Percentiles rank a stretch among this genome's conserved stretches.
phyloP scores from a whole-genome alignment of 2,329 filamentous ascomycete species.

The Lachnellula subtilissima region DNA sequence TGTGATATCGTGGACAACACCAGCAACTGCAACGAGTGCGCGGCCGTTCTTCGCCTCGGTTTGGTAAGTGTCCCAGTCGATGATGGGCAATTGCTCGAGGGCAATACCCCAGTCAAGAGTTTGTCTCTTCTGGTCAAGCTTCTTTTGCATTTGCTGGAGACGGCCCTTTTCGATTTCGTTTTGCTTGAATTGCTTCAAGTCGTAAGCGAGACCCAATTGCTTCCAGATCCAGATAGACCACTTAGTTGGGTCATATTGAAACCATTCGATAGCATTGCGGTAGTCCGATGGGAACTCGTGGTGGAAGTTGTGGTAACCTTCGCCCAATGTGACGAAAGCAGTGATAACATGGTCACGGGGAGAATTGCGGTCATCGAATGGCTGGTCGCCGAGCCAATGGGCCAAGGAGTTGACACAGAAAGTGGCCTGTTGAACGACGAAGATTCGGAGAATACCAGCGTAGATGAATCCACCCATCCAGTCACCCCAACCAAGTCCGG shows the following conservation, averaged over 20 bases:
- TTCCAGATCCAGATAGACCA: slow-evolving; percentile 85
- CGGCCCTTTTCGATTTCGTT: slow-evolving; percentile 93
- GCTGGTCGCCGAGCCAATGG: slow-evolving; percentile 88
- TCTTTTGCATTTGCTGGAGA: slow-evolving; percentile 86
- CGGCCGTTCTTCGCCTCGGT: slow-evolving; percentile 73
- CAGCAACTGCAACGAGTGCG: slow-evolving; percentile 71
- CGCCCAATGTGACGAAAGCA: slow-evolving; percentile 76
- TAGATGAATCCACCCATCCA: slow-evolving; percentile 80
- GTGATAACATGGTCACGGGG: slow-evolving; percentile 85
- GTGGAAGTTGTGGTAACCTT: slow-evolving; percentile 94
- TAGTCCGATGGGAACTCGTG: slow-evolving; percentile 93
- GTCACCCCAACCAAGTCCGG: slow-evolving; percentile 76
- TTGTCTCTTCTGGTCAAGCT: slow-evolving; percentile 80
- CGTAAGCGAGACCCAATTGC: slow-evolving; percentile 75
- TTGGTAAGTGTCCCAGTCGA: slow-evolving; percentile 83
- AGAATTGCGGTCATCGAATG: slow-evolving; percentile 88
- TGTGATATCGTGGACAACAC: slow-evolving; percentile 79
- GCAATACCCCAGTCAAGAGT: slow-evolving; percentile 82
- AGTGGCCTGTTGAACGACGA: slow-evolving; percentile 86
- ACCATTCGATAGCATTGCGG: slow-evolving; percentile 87
- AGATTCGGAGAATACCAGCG: slow-evolving; percentile 78
- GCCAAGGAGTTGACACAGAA: slow-evolving; percentile 91
- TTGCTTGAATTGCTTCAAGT: slow-evolving; percentile 84
- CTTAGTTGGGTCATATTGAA: slow-evolving; percentile 89
- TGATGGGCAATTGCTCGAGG: slow-evolving; percentile 77